Base-by-base conservation (phyloP, 148 eudicot genomes). In the Pouteria glomerata region DNA sequence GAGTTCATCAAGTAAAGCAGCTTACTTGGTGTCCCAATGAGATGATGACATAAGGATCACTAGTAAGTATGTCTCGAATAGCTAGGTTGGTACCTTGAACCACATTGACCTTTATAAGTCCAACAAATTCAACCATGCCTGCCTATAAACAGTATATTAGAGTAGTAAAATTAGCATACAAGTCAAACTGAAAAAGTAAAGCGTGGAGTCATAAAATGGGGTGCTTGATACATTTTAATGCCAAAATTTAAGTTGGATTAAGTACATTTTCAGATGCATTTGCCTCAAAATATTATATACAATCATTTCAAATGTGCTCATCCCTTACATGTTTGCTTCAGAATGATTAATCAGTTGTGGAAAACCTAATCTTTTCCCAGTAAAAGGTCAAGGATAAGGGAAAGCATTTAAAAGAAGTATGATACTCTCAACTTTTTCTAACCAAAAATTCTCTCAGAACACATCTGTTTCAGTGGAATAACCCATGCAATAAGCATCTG, bases 91-190 rank as follows among this genome's bases (percentile, higher is more conserved):
- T 91, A 74, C 99, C 99, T 84, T 68, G 84, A 29, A 95, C 90
- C 62, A 87, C 88, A 67, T 90, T 95, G 66, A 91, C 94, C 78
- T 89, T 88, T 59, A 95, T 88, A 69, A 95, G 68, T 45, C 99
- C 99, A 14, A 95, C 86, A 75, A 95, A 95, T 81, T 95, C 99
- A 44, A 90, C 77, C 99, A 95, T 95, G 41, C 99, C 99, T 75
- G 91, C 96, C 99, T 95, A 84, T 64, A 76, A 33, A 58, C 5
- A 45, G 47, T 18, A 65, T 21, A 53, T 53, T 30, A 55, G n/a
- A 57, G 56, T 34, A 24, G 19, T 24, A 23, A 71, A 44, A 16
- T 68, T 21, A 34, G 69, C 27, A 66, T 23, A 23, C 26, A 29
- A 39, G 60, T 73, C 56, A 35, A 63, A 78, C 63, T 21, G 52